These are phyloP conservation scores for Ophiostoma sp. DNA, from an alignment of 2,329 filamentous ascomycete species.

Conservation along the genomic window DNA sequence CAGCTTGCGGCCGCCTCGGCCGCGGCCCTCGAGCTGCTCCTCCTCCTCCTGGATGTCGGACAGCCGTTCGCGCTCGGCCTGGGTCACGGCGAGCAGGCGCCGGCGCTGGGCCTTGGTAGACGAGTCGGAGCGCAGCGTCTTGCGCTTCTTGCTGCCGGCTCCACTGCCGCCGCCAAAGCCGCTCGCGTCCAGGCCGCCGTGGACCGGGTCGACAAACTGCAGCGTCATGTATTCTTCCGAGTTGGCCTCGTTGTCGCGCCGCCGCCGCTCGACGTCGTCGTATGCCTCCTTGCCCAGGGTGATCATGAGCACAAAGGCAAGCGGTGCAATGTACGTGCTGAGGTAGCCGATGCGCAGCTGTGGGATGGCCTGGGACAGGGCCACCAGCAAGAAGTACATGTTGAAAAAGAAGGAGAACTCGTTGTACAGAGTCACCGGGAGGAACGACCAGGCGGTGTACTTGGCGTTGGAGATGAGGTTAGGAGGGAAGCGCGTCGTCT, in stretches of 20 bases:
- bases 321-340: constrained; percentile 85
- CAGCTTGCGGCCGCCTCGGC: constrained; percentile 20
- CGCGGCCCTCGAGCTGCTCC: constrained; percentile 44
- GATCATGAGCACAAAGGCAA: constrained; percentile 86
- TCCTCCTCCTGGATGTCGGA: constrained; percentile 68
- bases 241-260: constrained; percentile 89
- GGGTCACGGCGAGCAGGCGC: constrained; percentile 27
- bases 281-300: constrained; percentile 93
- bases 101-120: constrained; percentile 39
- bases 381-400: constrained; percentile 95
- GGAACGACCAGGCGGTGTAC: constrained; percentile 90
- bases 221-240: constrained; percentile 81
- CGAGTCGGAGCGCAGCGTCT: constrained; percentile 45
- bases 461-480: constrained; percentile 96
- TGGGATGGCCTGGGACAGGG: constrained; percentile 87
- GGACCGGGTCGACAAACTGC: constrained; percentile 57
- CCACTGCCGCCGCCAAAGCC: background rate
- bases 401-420: constrained; percentile 99
- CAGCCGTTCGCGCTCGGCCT: constrained; percentile 41
- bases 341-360: constrained; percentile 88
- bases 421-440: constrained; percentile 92
- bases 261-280: constrained; percentile 81
- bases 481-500: constrained; percentile 72
- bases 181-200: constrained; percentile 27
- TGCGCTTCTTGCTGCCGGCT: constrained; percentile 30